A percentile compares a stretch with the other conserved stretches of the same genome.
Evolutionary conservation across 2,329 filamentous ascomycete genomes (phyloP).

Genomic region (Cylindrodendrum hubeiense): DNA sequence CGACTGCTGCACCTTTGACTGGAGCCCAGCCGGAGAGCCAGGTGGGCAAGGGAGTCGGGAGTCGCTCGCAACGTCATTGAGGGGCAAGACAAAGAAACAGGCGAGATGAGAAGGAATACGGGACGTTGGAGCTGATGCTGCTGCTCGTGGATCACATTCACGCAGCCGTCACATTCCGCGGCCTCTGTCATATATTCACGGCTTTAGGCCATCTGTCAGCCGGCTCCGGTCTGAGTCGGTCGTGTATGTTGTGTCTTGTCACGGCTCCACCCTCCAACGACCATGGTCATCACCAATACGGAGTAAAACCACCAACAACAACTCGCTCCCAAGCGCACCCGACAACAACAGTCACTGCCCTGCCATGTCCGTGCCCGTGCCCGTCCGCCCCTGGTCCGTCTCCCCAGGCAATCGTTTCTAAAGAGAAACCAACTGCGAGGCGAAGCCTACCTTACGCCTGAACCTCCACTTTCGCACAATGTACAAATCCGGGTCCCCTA

Average conservation of each 20-base stretch:
- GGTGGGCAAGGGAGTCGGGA: slow-evolving; percentile 10
- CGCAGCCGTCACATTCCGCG: background rate
- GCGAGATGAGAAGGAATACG: background rate
- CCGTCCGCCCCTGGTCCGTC: background rate
- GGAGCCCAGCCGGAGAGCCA: slow-evolving; percentile 11
- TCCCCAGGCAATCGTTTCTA: slow-evolving; percentile 20
- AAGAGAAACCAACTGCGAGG: slow-evolving; percentile 1
- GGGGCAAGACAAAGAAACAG: slow-evolving; percentile 29
- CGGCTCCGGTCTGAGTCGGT: slow-evolving; percentile 16
- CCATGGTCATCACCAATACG: slow-evolving; percentile 23
- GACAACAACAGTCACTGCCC: background rate
- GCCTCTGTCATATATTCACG: background rate
- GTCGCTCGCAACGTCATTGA: slow-evolving; percentile 39
- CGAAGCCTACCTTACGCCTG: background rate
- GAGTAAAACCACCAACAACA: slow-evolving; percentile 3
- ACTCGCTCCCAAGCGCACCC: background rate
- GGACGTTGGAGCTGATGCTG: background rate
- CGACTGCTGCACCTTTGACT: slow-evolving; percentile 17
- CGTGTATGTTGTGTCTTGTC: slow-evolving; percentile 20
- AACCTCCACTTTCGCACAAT: background rate
- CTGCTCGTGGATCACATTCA: slow-evolving; percentile 32
- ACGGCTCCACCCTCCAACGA: slow-evolving; percentile 22
- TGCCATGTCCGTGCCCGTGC: slow-evolving; percentile 1
- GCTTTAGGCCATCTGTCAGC: slow-evolving; percentile 3
- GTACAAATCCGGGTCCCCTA: slow-evolving; percentile 2